phyloP scores from a whole-genome alignment of 2,329 filamentous ascomycete species.

The Dothistroma pini region DNA sequence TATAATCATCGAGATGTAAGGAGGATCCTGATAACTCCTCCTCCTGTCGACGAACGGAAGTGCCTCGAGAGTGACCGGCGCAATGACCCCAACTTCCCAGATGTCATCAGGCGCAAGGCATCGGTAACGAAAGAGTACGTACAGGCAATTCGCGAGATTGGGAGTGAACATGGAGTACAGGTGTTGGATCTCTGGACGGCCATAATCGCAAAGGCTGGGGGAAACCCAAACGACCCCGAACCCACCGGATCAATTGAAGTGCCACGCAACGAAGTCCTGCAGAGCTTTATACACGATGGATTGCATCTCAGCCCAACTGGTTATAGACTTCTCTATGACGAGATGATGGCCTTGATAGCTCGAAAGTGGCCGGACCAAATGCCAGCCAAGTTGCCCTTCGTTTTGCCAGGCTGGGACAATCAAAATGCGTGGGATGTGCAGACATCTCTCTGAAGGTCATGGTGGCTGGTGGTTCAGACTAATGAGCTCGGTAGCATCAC shows the following conservation, averaged over 20 bases:
- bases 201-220: conserved; percentile 64
- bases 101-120: conserved; percentile 50
- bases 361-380: conserved; percentile 53
- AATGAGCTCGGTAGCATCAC: no score
- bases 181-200: conserved; percentile 77
- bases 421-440: conserved; percentile 12
- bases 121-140: conserved; percentile 61
- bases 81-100: conserved; percentile 11
- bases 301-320: conserved; percentile 57
- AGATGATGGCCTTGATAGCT: conserved; percentile 51
- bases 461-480: neutral
- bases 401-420: conserved; percentile 54
- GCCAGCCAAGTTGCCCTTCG: conserved; percentile 50
- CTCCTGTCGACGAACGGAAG: conserved; percentile 38
- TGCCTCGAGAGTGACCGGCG: conserved; percentile 16
- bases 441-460: neutral
- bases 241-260: conserved; percentile 54
- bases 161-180: conserved; percentile 52
- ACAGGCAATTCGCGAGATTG: conserved; percentile 62
- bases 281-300: conserved; percentile 54
- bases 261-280: conserved; percentile 54
- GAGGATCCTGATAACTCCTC: conserved; percentile 75
- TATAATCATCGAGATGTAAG: conserved; percentile 62
- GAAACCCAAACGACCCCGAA: conserved; percentile 40
- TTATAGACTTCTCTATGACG: conserved; percentile 54